phyloP scores from a whole-genome alignment of 768 basidiomycete genomes.

The Peribolospora baueri region DNA sequence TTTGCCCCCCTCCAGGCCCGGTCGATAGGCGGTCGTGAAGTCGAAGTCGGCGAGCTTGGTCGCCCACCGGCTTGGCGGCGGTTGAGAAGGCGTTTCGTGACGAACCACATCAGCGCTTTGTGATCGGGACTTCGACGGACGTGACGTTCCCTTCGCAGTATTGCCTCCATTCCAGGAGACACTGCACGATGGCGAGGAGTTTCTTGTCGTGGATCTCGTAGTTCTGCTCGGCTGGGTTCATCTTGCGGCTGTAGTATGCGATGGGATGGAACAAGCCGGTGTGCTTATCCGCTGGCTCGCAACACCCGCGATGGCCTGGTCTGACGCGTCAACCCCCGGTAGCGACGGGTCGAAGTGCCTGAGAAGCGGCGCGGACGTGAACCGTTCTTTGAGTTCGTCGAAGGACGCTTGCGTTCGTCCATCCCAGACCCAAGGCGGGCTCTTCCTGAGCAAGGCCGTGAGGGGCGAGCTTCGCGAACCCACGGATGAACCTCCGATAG shows the following conservation, averaged over 20 bases:
- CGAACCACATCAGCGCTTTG: slow-evolving; percentile 1
- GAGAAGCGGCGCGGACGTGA: slow-evolving; percentile 5
- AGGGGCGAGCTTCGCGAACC: slow-evolving; percentile 20
- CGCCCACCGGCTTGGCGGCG: slow-evolving; percentile 3
- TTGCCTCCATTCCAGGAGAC: slow-evolving; percentile 18
- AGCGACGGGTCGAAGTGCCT: slow-evolving; percentile 6
- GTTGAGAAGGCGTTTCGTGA: neutral
- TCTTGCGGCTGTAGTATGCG: slow-evolving; percentile 18
- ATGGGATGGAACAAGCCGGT: slow-evolving; percentile 14
- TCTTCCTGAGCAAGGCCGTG: slow-evolving; percentile 9
- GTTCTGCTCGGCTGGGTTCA: slow-evolving; percentile 21
- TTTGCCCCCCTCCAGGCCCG: neutral
- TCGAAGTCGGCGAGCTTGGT: slow-evolving; percentile 2
- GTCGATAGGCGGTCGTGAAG: neutral
- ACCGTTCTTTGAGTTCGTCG: slow-evolving; percentile 1
- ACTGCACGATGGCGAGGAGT: slow-evolving; percentile 25
- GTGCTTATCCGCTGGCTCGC: slow-evolving; percentile 11
- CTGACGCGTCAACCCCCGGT: slow-evolving; percentile 14
- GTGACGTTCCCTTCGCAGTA: slow-evolving; percentile 17
- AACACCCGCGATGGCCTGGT: slow-evolving; percentile 17
- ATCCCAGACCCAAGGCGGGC: neutral
- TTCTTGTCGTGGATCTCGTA: slow-evolving; percentile 32
- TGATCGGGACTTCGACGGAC: slow-evolving; percentile 12
- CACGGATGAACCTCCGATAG: slow-evolving; percentile 23
- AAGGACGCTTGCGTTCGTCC: slow-evolving; percentile 4